These are phyloP conservation scores for Geotrichum histeridarum DNA, from an alignment of 1,139 yeast species.

Conservation along the genomic window DNA sequence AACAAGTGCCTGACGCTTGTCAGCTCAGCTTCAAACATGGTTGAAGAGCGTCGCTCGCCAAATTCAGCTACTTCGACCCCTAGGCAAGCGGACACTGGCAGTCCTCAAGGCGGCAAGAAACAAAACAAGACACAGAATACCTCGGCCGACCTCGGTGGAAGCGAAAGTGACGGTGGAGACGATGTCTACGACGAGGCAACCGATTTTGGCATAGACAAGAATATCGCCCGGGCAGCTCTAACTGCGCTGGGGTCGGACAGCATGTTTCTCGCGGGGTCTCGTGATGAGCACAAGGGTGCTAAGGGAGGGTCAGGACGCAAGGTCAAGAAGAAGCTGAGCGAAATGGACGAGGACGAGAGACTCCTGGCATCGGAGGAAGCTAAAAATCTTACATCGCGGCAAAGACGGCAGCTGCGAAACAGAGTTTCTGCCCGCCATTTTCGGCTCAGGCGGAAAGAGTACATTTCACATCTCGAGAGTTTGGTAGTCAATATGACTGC, in stretches of 20 bases:
- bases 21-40: constrained; percentile 3
- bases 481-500: constrained; percentile 28
- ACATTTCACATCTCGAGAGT: constrained; percentile 33
- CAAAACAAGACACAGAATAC: no score
- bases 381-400: constrained; percentile 31
- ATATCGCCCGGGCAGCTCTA: constrained; percentile 19
- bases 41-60: neutral
- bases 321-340: constrained; percentile 15
- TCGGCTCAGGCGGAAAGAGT: constrained; percentile 35
- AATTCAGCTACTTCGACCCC: neutral
- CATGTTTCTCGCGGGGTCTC: constrained; percentile 4
- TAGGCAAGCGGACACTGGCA: neutral
- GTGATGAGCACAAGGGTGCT: neutral
- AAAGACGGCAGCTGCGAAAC: constrained; percentile 35
- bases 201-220: constrained; percentile 19
- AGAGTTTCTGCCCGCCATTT: constrained; percentile 36
- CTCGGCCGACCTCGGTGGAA: neutral
- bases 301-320: neutral
- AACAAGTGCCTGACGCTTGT: constrained; percentile 16
- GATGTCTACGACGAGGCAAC: neutral
- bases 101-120: neutral
- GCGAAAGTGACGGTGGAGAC: neutral
- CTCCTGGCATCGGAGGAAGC: constrained; percentile 33
- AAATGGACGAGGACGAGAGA: constrained; percentile 33
- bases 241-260: constrained; percentile 19